Conservation (phyloP, 106 monocot genomes). For the Apostasia shenzhenica region DNA sequence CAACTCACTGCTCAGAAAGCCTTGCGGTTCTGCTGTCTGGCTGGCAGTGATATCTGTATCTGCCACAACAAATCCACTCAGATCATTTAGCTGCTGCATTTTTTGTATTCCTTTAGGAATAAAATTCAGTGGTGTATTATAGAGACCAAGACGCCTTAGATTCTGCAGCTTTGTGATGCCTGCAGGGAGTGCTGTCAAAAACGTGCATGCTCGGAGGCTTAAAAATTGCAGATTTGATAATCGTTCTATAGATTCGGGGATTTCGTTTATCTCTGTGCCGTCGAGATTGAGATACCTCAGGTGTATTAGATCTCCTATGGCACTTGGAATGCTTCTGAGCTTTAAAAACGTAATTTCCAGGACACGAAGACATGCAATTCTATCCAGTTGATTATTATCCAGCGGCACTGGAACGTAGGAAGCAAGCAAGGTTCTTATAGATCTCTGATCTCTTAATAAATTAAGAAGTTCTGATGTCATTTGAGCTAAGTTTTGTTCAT, state of each 20-base stretch:
- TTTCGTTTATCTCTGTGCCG: slow-evolving; percentile 7
- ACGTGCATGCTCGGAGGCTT: slow-evolving; percentile 7
- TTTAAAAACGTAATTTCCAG: slow-evolving; percentile 12
- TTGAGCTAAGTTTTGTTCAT: too few relatives aligned
- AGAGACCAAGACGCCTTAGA: slow-evolving; percentile 16
- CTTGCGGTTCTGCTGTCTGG: neutral
- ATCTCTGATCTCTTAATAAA: neutral
- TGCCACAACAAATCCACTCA: slow-evolving; percentile 23
- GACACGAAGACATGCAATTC: slow-evolving; percentile 15
- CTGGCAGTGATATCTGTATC: neutral
- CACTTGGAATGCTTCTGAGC: slow-evolving; percentile 13
- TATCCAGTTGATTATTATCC: neutral
- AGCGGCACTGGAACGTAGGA: neutral
- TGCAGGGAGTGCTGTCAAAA: slow-evolving; percentile 13
- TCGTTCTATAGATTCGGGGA: slow-evolving; percentile 30
- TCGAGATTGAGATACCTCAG: slow-evolving; percentile 24
- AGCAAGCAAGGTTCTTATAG: slow-evolving; percentile 23
- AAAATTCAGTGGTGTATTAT: slow-evolving; percentile 2
- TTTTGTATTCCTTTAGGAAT: slow-evolving; percentile 26
- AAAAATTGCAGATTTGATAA: slow-evolving; percentile 29
- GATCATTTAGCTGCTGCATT: slow-evolving; percentile 18
- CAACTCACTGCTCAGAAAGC: slow-evolving; percentile 9
- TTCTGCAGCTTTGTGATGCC: slow-evolving; percentile 10
- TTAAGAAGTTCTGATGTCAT: neutral
- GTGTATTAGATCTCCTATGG: slow-evolving; percentile 24